Evolutionary conservation across 176 grass and related monocot genomes (phyloP), one percentile per base, ranked within the genome.

Genomic region (Oryza australiensis): DNA sequence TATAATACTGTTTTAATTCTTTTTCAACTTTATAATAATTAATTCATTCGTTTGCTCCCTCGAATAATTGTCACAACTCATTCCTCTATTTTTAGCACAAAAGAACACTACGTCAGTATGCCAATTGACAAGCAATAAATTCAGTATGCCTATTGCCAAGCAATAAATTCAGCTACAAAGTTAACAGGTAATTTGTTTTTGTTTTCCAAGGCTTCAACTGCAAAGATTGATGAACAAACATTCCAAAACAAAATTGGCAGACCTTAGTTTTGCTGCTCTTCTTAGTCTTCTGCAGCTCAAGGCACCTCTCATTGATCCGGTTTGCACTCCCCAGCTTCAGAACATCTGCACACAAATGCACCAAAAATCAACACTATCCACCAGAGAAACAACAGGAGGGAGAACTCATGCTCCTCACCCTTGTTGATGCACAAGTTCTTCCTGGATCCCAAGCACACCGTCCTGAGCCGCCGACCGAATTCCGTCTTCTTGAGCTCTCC

Each of bases 271-370:
- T 93, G 42, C 66, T 75, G 80, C 82, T 88, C 30, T 86, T 98
- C 87, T 98, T 91, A 86, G 84, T 91, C 70, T 89, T 94, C 62
- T 91, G 90, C 78, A 98, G 68, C 66, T 98, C 95, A 82, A 94
- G 86, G 82, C 95, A 98, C 59, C 79, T 85, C 41, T 98, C 90
- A 72, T 93, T 98, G 16, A 98, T 98, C 67, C 82, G 76, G 69
- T 82, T 98, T 22, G 80, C 60, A 53, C 84, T 89, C 53, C 90
- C 82, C 43, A 94, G 76, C 75, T 98, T 94, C 75, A 89, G 49
- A 85, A 98, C 92, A 34, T 92, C 92, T 98, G 83, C 38, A 88
- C 51, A 59, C 43, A 84, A 80, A 80, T 8, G 11, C 57, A 86
- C 38, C 12, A 80, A 18, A 32, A 1, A 83, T 76, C 33, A 83